Evolutionary conservation across 805 yeast species (phyloP).

Genomic region (Wickerhamiella vanderwaltii): DNA sequence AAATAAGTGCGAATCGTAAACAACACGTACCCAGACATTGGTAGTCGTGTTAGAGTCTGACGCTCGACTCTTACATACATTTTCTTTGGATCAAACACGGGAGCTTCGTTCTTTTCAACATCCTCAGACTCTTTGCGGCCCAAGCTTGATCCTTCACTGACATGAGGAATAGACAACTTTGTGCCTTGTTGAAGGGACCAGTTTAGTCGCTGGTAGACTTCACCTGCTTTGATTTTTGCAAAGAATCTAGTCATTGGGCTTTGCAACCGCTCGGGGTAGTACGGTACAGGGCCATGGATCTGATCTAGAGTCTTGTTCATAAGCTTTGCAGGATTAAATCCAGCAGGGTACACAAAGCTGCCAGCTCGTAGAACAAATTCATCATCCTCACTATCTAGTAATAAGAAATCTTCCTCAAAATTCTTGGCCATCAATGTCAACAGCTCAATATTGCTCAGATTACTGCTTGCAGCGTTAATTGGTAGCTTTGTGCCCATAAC

Average conservation of each 20-base stretch:
- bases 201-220: neutral
- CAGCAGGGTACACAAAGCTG: conserved; percentile 55
- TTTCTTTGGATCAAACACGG: conserved; percentile 28
- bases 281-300: conserved; percentile 66
- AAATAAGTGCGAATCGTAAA: conserved; percentile 47
- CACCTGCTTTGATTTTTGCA: conserved; percentile 22
- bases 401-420: conserved; percentile 54
- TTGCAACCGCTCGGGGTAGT: conserved; percentile 43
- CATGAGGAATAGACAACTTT: neutral
- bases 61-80: conserved; percentile 48
- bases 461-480: neutral
- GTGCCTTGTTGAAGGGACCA: conserved; percentile 34
- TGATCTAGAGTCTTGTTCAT: conserved; percentile 42
- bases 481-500: neutral
- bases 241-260: conserved; percentile 58
- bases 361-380: conserved; percentile 45
- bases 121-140: conserved; percentile 37
- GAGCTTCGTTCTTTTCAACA: conserved; percentile 27
- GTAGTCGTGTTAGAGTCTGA: conserved; percentile 43
- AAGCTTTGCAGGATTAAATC: conserved; percentile 52
- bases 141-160: conserved; percentile 18
- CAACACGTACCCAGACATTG: conserved; percentile 34
- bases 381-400: conserved; percentile 22
- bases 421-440: conserved; percentile 22
- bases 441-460: conserved; percentile 8